Evolutionary conservation across 2,329 filamentous ascomycete genomes (phyloP), one percentile per base, ranked within the genome.

Genomic region (Aureobasidium namibiae): DNA sequence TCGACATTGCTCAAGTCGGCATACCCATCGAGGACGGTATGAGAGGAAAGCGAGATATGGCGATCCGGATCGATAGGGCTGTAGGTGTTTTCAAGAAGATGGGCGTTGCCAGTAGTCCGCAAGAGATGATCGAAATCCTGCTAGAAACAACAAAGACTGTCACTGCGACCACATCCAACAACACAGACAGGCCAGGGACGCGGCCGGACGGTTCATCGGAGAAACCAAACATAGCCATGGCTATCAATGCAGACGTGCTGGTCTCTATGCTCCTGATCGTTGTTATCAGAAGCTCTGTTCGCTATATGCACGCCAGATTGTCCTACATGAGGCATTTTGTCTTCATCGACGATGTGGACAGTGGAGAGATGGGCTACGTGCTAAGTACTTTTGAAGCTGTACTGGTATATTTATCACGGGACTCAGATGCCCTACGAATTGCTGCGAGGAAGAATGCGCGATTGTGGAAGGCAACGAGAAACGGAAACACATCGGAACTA

Each of bases 291-390:
- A 90, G 92, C 11, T 89, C 94, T 61, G 85, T 95, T 26, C 85
- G 89, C 61, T 87, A 96, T 72, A 78, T 99, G 9, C 90, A 96
- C 67, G 91, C 94, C 3, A 83, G 92, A 21, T 76, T 99, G 48
- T 80, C 88, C n/a, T 99, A 97, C 70, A 96, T 97, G 80, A 88
- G 92, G 44, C 90, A 95, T 68, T 99, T 96, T 69, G 94, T 96
- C 65, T 99, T 96, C 73, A 92, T 96, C 53, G 94, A 97, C 66
- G 94, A 99, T 73, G 91, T 99, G 9, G 94, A 99, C 65, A 95
- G 86, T 62, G 94, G 94, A 50, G 94, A 99, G 74, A 87, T 95
- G 78, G 94, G 94, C 9, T 99, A 99, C 72, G 92, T 92, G 0
- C 74, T 99, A 53, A 97, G 92, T 72, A 99, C 94, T 0, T 90